Evolutionary conservation across 331 rosid species (phyloP), one percentile per base, ranked within the genome.

Genomic region (Malus hybrid): DNA sequence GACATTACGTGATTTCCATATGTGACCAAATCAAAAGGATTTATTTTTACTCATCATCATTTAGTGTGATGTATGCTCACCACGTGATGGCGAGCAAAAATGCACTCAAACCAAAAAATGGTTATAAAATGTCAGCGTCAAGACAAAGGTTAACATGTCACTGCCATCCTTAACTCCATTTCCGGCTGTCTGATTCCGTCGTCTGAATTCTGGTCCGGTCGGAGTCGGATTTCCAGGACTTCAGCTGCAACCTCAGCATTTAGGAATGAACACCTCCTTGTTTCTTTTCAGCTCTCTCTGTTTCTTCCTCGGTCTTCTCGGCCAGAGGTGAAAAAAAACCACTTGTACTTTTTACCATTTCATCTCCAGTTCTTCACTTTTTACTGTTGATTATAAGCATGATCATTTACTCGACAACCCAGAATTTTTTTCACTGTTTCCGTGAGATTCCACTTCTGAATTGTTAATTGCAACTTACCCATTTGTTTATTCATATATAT

Each of bases 291-390:
- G 73, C 72, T 52, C 20, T 48, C 73, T 75, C 34, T 81, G 74
- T 50, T 78, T 72, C 82, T 58, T 11, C 46, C 56, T 28, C 66
- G 71, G 53, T 58, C 71, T 79, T 68, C 66, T 80, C 30, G 14
- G 36, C 76, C 68, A 12, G 64, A 75, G 84, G 83, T 76, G 11
- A 36, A 36, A 62, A 62, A 57, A 20, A 20, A 1, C 52, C 61
- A 42, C 20, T 18, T 11, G 0, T 34, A 22, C 64, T 48, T 6
- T 12, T 72, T 72, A 22, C 68, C 39, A 6, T 42, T 20, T 36
- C 67, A 1, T 58, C 57, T 15, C 44, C 68, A 1, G 46, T 7
- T 62, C 10, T 33, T n/a, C 70, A 10, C 50, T 34, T 36, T 11
- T 10, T 61, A 44, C 50, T 2, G 20, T 66, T 10, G 53, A 9